phyloP scores from a whole-genome alignment of 495 filamentous ascomycete genomes.

The Penicillium argentinense region DNA sequence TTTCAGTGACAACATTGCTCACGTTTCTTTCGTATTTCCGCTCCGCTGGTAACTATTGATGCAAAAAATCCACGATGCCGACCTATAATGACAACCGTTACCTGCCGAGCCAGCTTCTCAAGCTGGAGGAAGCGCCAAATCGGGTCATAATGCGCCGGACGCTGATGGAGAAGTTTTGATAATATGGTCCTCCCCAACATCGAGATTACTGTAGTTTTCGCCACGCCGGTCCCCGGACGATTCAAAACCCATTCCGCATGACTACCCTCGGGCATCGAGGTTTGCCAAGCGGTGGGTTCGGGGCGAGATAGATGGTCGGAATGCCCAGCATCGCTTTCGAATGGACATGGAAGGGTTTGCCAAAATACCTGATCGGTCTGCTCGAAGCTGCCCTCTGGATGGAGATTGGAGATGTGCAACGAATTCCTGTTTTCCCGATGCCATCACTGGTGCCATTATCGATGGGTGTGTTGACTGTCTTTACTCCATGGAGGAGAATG shows the following conservation, averaged over 20 bases:
- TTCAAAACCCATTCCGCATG: not conserved
- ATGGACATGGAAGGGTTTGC: not conserved
- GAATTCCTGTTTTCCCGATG: not conserved
- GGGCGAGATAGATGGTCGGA: not conserved
- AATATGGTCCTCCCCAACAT: no score
- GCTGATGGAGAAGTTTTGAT: no score
- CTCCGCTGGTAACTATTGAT: no score
- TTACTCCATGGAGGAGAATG: not conserved
- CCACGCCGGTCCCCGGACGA: not conserved
- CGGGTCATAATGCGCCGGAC: no score
- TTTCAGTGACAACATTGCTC: no score
- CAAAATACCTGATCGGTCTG: not conserved
- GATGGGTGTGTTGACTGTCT: not conserved
- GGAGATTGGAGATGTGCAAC: not conserved
- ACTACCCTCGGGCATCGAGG: not conserved
- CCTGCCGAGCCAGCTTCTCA: no score
- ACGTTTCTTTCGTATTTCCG: no score
- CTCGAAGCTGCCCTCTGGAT: not conserved
- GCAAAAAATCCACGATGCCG: no score
- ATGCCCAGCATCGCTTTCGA: not conserved
- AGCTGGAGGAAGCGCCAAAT: no score
- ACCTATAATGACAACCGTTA: no score
- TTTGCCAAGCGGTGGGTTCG: not conserved
- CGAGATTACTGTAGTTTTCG: not conserved
- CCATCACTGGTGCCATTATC: not conserved